Conservation (phyloP, 768 basidiomycete genomes). For the Suillus sp. region DNA sequence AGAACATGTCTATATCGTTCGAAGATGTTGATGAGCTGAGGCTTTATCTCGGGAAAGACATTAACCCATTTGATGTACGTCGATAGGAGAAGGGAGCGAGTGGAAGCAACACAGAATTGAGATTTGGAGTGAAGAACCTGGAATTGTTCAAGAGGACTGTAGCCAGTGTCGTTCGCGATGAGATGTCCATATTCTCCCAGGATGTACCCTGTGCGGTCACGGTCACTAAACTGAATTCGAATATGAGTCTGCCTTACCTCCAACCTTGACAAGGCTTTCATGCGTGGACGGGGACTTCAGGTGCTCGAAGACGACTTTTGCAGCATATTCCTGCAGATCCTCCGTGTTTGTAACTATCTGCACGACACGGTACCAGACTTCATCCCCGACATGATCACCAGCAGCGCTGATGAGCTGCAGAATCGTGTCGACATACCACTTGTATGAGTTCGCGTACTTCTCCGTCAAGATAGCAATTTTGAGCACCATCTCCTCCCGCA, state of each 20-base stretch:
- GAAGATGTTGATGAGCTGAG: constrained; percentile 91
- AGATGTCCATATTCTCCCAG: constrained; percentile 98
- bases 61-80: constrained; percentile 99
- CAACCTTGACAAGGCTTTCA: constrained; percentile 94
- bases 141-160: constrained; percentile 94
- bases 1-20: constrained; percentile 97
- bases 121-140: constrained; percentile 91
- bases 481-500: constrained; percentile 98
- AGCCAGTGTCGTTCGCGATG: constrained; percentile 92
- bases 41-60: constrained; percentile 97
- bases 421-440: constrained; percentile 99
- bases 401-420: constrained; percentile 94
- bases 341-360: constrained; percentile 99
- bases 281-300: constrained; percentile 83
- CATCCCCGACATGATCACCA: constrained; percentile 98
- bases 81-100: constrained; percentile 88
- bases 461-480: constrained; percentile 99
- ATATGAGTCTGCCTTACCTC: constrained; percentile 54
- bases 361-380: constrained; percentile 99
- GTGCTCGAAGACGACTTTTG: constrained; percentile 88
- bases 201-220: constrained; percentile 74
- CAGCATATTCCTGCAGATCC: constrained; percentile 95
- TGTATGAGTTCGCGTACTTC: constrained; percentile 95
- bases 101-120: constrained; percentile 90
- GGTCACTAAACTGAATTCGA: constrained; percentile 17